Percentiles rank a stretch among this genome's conserved stretches.
Evolutionary conservation across 225 moss, liverwort and hornwort species (phyloP).

Genomic region (Bryum argenteum): DNA sequence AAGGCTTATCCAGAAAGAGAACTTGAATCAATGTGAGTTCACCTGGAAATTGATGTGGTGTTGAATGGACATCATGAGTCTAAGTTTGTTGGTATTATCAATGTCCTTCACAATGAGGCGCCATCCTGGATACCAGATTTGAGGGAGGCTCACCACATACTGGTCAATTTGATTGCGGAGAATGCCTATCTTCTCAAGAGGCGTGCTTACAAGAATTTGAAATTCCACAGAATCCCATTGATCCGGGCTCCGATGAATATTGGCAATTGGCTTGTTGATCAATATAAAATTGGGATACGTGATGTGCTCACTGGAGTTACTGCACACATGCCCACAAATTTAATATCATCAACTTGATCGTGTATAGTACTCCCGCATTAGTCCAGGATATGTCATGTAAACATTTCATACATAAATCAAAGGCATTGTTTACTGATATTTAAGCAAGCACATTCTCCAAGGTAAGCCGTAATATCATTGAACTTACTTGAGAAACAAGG

Average conservation of each 20-base stretch:
- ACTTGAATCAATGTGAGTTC: neutral
- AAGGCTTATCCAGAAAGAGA: no score
- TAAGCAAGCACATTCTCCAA: neutral
- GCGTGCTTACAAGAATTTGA: conserved; percentile 69
- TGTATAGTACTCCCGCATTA: neutral
- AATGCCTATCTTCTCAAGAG: conserved; percentile 65
- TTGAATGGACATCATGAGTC: conserved; percentile 67
- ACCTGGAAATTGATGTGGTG: conserved; percentile 89
- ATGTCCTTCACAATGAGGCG: conserved; percentile 81
- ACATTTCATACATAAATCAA: no score
- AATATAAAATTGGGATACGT: conserved; percentile 75
- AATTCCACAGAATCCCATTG: conserved; percentile 87
- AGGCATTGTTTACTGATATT: no score
- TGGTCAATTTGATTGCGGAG: conserved; percentile 64
- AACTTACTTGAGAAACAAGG: conserved; percentile 75
- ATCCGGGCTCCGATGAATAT: conserved; percentile 82
- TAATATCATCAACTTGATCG: no score
- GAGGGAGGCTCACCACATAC: conserved; percentile 72
- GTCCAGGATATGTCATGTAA: no score
- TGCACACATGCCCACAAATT: conserved; percentile 34
- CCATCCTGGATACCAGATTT: conserved; percentile 83
- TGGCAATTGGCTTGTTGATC: conserved; percentile 77
- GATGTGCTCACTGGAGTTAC: conserved; percentile 72
- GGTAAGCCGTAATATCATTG: neutral
- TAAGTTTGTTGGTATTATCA: conserved; percentile 75